A percentile compares a stretch with the other conserved stretches of the same genome.
Conservation (phyloP, 2,329 filamentous ascomycete genomes). For the Fusarium sp. region DNA sequence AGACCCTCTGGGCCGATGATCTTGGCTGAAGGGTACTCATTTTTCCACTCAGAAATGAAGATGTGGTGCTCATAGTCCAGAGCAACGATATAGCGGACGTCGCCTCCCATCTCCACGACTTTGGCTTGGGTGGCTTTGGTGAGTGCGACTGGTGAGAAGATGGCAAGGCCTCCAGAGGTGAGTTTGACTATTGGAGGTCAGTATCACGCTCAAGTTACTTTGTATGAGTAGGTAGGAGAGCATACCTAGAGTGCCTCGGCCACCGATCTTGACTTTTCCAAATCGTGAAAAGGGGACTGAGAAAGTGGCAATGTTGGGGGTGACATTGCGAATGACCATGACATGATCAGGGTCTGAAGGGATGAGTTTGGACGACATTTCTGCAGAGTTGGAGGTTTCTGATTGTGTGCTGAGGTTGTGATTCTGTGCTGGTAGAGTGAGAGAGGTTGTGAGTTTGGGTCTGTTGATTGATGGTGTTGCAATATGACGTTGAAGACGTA, state of each 20-base stretch:
- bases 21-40: slow-evolving; percentile 79
- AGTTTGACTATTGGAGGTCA: slow-evolving; percentile 70
- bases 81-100: slow-evolving; percentile 85
- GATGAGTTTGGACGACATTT: slow-evolving; percentile 71
- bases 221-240: background rate
- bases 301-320: slow-evolving; percentile 79
- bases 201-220: background rate
- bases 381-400: slow-evolving; percentile 18
- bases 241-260: slow-evolving; percentile 84
- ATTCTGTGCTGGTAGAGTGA: background rate
- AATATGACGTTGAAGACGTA: background rate
- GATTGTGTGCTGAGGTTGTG: slow-evolving; percentile 20
- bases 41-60: slow-evolving; percentile 85
- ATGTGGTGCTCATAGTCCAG: slow-evolving; percentile 95
- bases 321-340: slow-evolving; percentile 90
- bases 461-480: background rate
- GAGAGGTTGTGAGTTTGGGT: background rate
- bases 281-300: slow-evolving; percentile 87
- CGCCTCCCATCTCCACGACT: slow-evolving; percentile 70
- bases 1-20: slow-evolving; percentile 86
- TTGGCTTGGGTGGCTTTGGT: slow-evolving; percentile 76
- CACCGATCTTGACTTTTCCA: slow-evolving; percentile 83
- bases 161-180: slow-evolving; percentile 77
- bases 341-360: slow-evolving; percentile 78
- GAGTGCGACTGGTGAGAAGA: slow-evolving; percentile 91